A percentile compares a stretch with the other conserved stretches of the same genome.
Conservation (phyloP, 805 yeast species). For the Kregervanrija delftensis region DNA sequence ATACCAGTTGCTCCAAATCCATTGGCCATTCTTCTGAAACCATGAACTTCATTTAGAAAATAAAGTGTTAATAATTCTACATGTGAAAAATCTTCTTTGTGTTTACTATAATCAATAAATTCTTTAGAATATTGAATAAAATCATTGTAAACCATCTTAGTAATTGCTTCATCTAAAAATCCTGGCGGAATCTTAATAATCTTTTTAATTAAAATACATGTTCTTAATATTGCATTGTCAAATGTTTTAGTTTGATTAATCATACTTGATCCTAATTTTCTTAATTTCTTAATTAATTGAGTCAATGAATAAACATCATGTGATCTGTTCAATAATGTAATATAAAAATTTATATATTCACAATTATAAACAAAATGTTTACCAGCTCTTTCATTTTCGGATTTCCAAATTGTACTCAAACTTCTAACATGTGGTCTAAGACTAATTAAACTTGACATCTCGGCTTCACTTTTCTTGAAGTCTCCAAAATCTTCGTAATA, state of each 20-base stretch:
- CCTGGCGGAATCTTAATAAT: slow-evolving; percentile 35
- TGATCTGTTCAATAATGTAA: slow-evolving; percentile 45
- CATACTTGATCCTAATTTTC: slow-evolving; percentile 76
- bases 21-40: slow-evolving; percentile 64
- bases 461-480: slow-evolving; percentile 47
- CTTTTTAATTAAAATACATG: slow-evolving; percentile 46
- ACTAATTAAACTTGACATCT: slow-evolving; percentile 57
- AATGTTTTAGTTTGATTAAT: slow-evolving; percentile 55
- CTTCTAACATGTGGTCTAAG: slow-evolving; percentile 63
- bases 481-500: slow-evolving; percentile 48
- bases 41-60: slow-evolving; percentile 45
- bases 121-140: slow-evolving; percentile 35
- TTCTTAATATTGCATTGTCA: slow-evolving; percentile 50
- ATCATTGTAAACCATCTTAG: slow-evolving; percentile 35
- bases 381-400: slow-evolving; percentile 87
- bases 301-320: slow-evolving; percentile 55
- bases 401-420: slow-evolving; percentile 86
- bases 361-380: slow-evolving; percentile 77
- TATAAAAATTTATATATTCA: slow-evolving; percentile 59
- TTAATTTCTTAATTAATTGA: slow-evolving; percentile 60
- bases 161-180: slow-evolving; percentile 47
- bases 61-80: slow-evolving; percentile 34
- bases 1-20: slow-evolving; percentile 75
- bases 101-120: slow-evolving; percentile 22
- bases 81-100: slow-evolving; percentile 28